A percentile compares a stretch with the other conserved stretches of the same genome.
Conservation (phyloP, 2,329 filamentous ascomycete genomes). For the Alternaria triticimaculans region DNA sequence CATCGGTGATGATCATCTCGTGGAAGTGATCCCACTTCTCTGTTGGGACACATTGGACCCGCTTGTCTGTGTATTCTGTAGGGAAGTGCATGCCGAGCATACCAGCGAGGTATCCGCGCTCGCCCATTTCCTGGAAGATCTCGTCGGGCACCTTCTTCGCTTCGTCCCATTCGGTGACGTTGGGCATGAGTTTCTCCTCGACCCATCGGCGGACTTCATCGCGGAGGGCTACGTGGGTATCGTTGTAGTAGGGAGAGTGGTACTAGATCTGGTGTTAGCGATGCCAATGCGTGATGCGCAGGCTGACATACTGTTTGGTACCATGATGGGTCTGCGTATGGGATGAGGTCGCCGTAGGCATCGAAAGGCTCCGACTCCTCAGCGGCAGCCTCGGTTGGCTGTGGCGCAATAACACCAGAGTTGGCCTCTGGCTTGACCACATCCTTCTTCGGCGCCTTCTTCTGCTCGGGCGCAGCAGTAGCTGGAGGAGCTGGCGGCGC, state of each 20-base stretch:
- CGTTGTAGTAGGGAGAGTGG: conserved; percentile 95
- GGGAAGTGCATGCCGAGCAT: conserved; percentile 75
- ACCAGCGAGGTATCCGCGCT: conserved; percentile 65
- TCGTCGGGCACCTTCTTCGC: conserved; percentile 84
- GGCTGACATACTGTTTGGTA: conserved; percentile 79
- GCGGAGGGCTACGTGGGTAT: conserved; percentile 88
- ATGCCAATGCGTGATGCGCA: not conserved
- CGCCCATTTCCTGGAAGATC: conserved; percentile 96
- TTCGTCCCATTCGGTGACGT: conserved; percentile 97
- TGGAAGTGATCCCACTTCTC: conserved; percentile 99
- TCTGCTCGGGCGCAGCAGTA: conserved; percentile 54
- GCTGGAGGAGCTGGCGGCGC: conserved; percentile 60
- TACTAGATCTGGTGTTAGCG: conserved; percentile 63
- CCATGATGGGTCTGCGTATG: conserved; percentile 92
- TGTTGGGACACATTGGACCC: conserved; percentile 76
- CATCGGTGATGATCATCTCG: conserved; percentile 93
- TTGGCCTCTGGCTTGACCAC: conserved; percentile 65
- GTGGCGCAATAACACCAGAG: conserved; percentile 58
- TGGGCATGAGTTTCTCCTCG: conserved; percentile 84
- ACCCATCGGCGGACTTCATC: conserved; percentile 93
- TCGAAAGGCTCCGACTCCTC: conserved; percentile 78
- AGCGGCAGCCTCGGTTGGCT: conserved; percentile 47
- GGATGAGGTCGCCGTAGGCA: conserved; percentile 83
- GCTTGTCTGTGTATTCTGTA: conserved; percentile 70
- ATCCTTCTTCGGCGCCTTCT: conserved; percentile 56